Conservation (phyloP, 2,329 filamentous ascomycete species). For the Botrytis byssoidea region DNA sequence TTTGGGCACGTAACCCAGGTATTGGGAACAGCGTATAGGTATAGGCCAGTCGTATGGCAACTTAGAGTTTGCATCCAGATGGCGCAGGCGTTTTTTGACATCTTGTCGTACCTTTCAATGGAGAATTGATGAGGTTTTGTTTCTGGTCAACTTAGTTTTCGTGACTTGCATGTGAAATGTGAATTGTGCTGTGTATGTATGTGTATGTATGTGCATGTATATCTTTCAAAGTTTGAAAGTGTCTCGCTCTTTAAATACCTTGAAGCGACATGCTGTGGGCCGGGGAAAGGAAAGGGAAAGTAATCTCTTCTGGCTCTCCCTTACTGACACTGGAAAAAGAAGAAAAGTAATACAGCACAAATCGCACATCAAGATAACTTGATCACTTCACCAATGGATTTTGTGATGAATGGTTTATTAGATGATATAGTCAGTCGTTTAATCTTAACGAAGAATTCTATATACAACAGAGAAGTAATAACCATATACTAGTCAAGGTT, state of each 20-base stretch:
- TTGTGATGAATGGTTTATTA: background rate
- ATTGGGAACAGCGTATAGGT: background rate
- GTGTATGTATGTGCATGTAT: background rate
- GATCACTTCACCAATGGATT: background rate
- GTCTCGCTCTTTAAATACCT: background rate
- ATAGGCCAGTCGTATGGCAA: background rate
- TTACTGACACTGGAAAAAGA: too few species aligned
- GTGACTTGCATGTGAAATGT: background rate
- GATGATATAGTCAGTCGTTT: background rate
- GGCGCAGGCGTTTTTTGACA: slow-evolving; percentile 10
- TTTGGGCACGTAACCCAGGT: background rate
- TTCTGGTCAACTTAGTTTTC: background rate
- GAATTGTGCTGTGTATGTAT: background rate
- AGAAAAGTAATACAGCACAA: too few species aligned
- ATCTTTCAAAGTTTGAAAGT: too few species aligned
- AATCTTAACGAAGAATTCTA: background rate
- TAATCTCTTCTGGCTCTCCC: accelerated
- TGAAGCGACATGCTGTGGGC: background rate
- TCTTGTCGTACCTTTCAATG: background rate
- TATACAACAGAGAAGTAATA: background rate
- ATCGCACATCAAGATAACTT: too few species aligned
- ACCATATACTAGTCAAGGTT: too few species aligned
- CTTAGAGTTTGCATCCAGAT: slow-evolving; percentile 7
- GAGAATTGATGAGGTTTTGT: background rate
- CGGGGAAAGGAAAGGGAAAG: background rate